phyloP scores from a whole-genome alignment of 495 filamentous ascomycete genomes.

The Schizothecium vesticola region DNA sequence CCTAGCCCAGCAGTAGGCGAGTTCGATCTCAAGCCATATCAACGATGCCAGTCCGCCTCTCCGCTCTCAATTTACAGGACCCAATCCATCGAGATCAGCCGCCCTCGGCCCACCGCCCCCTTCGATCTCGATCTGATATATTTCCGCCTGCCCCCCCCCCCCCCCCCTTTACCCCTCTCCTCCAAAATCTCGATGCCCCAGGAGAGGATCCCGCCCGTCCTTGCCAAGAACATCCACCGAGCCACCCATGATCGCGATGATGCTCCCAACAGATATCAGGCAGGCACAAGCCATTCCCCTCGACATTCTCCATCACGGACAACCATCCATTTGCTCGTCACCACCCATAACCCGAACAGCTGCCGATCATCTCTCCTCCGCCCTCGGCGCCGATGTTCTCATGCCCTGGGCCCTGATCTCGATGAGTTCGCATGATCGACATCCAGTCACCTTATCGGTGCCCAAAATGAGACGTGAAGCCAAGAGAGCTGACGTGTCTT shows the following conservation, averaged over 20 bases:
- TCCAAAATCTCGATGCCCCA: neutral
- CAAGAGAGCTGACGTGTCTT: neutral
- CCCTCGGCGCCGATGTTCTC: neutral
- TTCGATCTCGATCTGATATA: slow-evolving; percentile 4
- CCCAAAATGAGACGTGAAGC: neutral
- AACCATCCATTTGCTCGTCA: neutral
- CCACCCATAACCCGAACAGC: neutral
- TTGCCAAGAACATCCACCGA: neutral
- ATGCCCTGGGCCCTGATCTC: neutral
- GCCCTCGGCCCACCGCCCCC: neutral
- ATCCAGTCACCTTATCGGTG: neutral
- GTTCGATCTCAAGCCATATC: neutral
- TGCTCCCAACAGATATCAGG: neutral
- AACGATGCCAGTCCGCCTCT: neutral
- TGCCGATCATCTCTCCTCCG: neutral
- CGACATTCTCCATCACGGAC: neutral
- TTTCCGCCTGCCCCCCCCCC: neutral
- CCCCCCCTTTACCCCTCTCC: neutral
- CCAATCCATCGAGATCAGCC: neutral
- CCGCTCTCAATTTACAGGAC: neutral
- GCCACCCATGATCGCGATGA: neutral
- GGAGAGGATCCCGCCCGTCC: neutral
- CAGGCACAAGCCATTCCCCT: neutral
- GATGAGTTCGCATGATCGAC: neutral
- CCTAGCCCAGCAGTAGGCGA: neutral